Conservation (phyloP, 768 basidiomycete species). For the Mrakia hoshinonis region DNA sequence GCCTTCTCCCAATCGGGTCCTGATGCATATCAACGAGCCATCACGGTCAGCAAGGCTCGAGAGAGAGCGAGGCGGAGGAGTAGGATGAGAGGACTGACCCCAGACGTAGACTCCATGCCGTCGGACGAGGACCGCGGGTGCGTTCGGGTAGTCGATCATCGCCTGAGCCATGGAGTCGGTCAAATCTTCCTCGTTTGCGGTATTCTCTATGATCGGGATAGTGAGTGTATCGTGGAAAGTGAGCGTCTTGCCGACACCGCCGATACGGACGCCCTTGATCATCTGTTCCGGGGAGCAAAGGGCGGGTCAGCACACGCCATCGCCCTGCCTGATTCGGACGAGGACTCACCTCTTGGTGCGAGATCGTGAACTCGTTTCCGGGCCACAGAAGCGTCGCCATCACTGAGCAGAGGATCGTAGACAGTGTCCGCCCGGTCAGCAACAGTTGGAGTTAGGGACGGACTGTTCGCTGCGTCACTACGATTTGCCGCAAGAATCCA, state of each 20-base stretch:
- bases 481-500: too few species aligned
- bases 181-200: slow-evolving; percentile 79
- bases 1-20: slow-evolving; percentile 62
- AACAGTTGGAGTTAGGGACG: too few species aligned
- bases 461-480: too few species aligned
- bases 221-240: slow-evolving; percentile 78
- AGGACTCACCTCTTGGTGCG: slow-evolving; percentile 56
- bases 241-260: slow-evolving; percentile 64
- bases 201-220: slow-evolving; percentile 84
- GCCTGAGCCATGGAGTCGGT: slow-evolving; percentile 81
- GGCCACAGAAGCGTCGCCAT: slow-evolving; percentile 75
- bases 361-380: slow-evolving; percentile 63
- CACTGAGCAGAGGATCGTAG: slow-evolving; percentile 44
- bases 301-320: not conserved
- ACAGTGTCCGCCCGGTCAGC: not conserved
- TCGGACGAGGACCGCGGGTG: slow-evolving; percentile 66
- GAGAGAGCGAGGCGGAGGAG: not conserved
- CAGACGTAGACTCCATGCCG: slow-evolving; percentile 78
- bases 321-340: too few species aligned
- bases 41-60: slow-evolving; percentile 21
- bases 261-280: slow-evolving; percentile 80
- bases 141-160: slow-evolving; percentile 68
- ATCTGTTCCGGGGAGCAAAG: slow-evolving; percentile 47
- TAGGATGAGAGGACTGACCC: slow-evolving; percentile 47
- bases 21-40: not conserved